Base-by-base conservation (phyloP, 148 eudicot genomes). In the Salicornia ramosissima region DNA sequence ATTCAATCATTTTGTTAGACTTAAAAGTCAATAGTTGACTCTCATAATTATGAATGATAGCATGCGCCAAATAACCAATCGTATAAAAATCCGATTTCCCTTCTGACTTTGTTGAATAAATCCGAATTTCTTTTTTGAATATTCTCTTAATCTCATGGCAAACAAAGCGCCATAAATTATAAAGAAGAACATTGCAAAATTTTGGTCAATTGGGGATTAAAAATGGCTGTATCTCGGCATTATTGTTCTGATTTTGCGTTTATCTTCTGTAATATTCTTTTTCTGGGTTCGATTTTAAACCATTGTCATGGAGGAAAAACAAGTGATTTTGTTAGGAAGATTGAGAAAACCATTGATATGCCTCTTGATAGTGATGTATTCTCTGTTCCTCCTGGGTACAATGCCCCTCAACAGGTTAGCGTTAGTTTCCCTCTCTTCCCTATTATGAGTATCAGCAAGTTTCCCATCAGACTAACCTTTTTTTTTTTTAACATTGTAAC, bases 341-440 rank as follows among this genome's bases (percentile, higher is more conserved):
- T 53, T 30, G 90, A 75, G 71, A 77, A 75, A 76, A 45, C 80
- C 15, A 64, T 59, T 47, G 90, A 88, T 81, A 86, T 88, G 88
- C 90, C 94, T 42, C 73, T 88, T 51, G 67, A 79, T 36, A 86
- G 90, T 65, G 94, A 84, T 77, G 94, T 84, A 45, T 84, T 88
- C 71, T 52, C 73, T 60, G 75, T 72, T n/a, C 94, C 94, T 79
- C 79, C 76, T 8, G 90, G 90, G 55, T 80, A 75, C 67, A 86
- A 88, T 80, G 86, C 93, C 34, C 92, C 92, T 67, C 92, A 88
- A 74, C 92, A 88, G 92, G 92, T 88, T 55, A 4, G 10, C 54
- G 19, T 68, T n/a, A n/a, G n/a, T n/a, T n/a, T n/a, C n/a, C n/a
- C n/a, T n/a, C n/a, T n/a, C n/a, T n/a, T n/a, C n/a, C n/a, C n/a